Evolutionary conservation across 495 filamentous ascomycete genomes (phyloP), one percentile per base, ranked within the genome.

Genomic region (Neurospora sp.): DNA sequence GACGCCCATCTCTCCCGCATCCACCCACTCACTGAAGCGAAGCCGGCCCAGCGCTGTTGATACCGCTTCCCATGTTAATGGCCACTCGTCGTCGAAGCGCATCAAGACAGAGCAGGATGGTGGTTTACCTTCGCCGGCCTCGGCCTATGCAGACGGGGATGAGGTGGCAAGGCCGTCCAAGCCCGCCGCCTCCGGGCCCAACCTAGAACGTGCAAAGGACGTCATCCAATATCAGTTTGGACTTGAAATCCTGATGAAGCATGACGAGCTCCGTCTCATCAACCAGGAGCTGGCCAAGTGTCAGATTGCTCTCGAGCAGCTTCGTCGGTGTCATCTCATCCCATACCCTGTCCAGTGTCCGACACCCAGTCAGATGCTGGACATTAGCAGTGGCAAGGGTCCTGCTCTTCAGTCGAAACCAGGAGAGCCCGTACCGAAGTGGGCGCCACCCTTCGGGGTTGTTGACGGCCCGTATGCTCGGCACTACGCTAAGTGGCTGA

Each of bases 281-380:
- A 93, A 98, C 80, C 94, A 97, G 82, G 95, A 98, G 82, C 88
- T 98, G 74, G 94, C 93, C 76, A 97, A 97, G 85, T 97, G 95
- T 77, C 94, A 98, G 85, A 85, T 94, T 76, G 92, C 94, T n/a
- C 87, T 98, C 75, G 96, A 99, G 83, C 96, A 98, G 81, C 87
- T 99, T 69, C 92, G 96, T 73, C 91, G 96, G 72, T 97, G 94
- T 79, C 89, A 93, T 76, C 85, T 98, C 77, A 93, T 97, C 71
- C 95, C 96, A 7, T 98, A 93, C 81, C 93, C 94, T 42, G 88
- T 89, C 39, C 82, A 84, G 62, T 84, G 87, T 71, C 90, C 88
- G 20, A 86, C 84, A n/a, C 86, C 88, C 40, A 83, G 88, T 71
- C 89, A 89, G 66, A 84, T 89, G 80, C 79, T 88, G 76, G 87